These are phyloP conservation scores for Rhizopogon sp. DNA, from an alignment of 768 basidiomycete species.

Conservation along the genomic window DNA sequence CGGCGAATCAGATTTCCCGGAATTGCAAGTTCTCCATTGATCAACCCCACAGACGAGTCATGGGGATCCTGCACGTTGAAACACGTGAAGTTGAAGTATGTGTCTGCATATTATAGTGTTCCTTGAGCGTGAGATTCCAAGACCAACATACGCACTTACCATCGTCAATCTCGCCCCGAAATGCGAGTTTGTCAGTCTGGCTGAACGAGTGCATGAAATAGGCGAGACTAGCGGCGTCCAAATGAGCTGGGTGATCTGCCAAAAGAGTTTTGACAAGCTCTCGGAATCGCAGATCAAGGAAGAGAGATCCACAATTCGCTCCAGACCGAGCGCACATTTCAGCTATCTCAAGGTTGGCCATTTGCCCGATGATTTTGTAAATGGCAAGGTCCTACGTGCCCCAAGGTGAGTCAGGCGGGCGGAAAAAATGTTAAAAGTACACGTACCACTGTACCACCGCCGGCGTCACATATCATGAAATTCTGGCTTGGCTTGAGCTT, in stretches of 20 bases:
- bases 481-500: slow-evolving; percentile 75
- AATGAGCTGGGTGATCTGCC: slow-evolving; percentile 79
- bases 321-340: slow-evolving; percentile 88
- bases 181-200: slow-evolving; percentile 82
- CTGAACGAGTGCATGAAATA: slow-evolving; percentile 89
- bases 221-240: slow-evolving; percentile 75
- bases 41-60: slow-evolving; percentile 72
- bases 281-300: slow-evolving; percentile 82
- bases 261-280: slow-evolving; percentile 76
- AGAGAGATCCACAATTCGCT: slow-evolving; percentile 82
- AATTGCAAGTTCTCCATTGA: slow-evolving; percentile 81
- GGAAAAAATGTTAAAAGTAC: slow-evolving; percentile 17
- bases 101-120: slow-evolving; percentile 39
- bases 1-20: slow-evolving; percentile 73
- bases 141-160: slow-evolving; percentile 36
- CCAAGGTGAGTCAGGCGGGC: background rate
- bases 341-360: slow-evolving; percentile 82
- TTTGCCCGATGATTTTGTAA: slow-evolving; percentile 77
- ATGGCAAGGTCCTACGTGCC: slow-evolving; percentile 38
- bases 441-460: slow-evolving; percentile 71
- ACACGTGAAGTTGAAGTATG: slow-evolving; percentile 85
- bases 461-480: slow-evolving; percentile 91
- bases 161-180: slow-evolving; percentile 69
- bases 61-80: slow-evolving; percentile 85
- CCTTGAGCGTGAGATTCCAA: background rate